Percentiles rank a stretch among this genome's conserved stretches.
phyloP scores from a whole-genome alignment of 257 asterid species.

The Verbena officinalis region DNA sequence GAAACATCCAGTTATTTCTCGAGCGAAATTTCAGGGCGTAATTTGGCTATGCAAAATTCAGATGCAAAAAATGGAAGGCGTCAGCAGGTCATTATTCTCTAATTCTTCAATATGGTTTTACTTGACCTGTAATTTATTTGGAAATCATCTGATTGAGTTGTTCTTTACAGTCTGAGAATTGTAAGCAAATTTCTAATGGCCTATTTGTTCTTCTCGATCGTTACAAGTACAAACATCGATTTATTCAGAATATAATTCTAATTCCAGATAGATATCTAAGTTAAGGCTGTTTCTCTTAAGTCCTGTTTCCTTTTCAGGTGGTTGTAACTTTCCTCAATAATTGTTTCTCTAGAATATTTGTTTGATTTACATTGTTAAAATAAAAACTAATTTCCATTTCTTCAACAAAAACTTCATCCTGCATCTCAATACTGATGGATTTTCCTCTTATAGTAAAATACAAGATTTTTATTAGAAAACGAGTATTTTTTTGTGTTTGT shows the following conservation, averaged over 20 bases:
- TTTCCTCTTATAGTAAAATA: background rate
- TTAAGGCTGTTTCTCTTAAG: background rate
- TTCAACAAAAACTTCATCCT: background rate
- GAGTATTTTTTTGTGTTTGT: background rate
- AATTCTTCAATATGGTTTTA: background rate
- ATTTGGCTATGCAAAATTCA: conserved; percentile 21
- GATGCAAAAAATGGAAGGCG: conserved; percentile 20
- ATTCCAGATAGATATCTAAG: background rate
- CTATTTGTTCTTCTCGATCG: background rate
- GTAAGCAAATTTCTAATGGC: no score
- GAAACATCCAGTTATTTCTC: conserved; percentile 54
- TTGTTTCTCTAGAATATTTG: background rate
- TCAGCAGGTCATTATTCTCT: conserved; percentile 27
- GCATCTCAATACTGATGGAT: background rate
- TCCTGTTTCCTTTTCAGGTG: conserved; percentile 6
- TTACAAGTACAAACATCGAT: background rate
- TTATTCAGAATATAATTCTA: background rate
- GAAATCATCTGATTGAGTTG: conserved; percentile 4
- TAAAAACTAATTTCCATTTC: background rate
- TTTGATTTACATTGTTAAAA: background rate
- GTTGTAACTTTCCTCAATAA: background rate
- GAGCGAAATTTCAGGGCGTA: conserved; percentile 38
- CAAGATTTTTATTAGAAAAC: no score
- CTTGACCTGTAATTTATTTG: background rate
- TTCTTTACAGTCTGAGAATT: conserved; percentile 1